Base-by-base conservation (phyloP, 805 yeast genomes). In the Priceomyces haplophilus region DNA sequence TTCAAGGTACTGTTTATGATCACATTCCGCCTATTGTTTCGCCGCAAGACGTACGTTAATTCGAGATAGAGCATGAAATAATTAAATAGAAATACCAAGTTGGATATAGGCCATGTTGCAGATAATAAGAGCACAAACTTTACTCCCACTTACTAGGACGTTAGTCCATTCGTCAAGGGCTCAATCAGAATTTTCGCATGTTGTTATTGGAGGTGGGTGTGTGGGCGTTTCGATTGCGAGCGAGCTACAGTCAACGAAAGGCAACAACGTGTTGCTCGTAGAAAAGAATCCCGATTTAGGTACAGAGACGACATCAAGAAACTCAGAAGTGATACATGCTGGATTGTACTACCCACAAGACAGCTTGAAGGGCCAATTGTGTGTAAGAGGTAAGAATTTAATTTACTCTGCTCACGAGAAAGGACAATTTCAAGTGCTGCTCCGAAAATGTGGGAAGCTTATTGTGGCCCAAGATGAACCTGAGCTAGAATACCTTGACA, bases 271-370 rank as follows among this genome's bases (percentile, higher is more conserved):
- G 0, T 59, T 85, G 1, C 57, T 90, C 7, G 59, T 89, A 2
- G 97, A 89, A 52, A 80, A 84, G 54, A 79, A 88, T 58, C 59
- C 64, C 1, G 69, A 69, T 27, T 58, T 80, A 38, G 97, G 96
- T 1, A 75, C 77, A 50, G 97, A 89, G 53, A 88, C 96, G 0
- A 83, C 95, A 4, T 76, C 91, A n/a, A 69, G 97, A 40, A 89
- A 89, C 67, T 85, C 95, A 1, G 97, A 90, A 56, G 97, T 90
- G 19, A 83, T 89, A 18, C 97, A 89, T 63, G 96, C 96, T 0
- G 97, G 96, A 0, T 54, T 89, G 5, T 90, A 90, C 58, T 85
- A 86, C 54, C 95, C 96, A 0, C 64, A 68, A 7, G 76, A 78
- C 44, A 74, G 85, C 2, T 67, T 90, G 41, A 84, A 87, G 55